phyloP scores from a whole-genome alignment of 257 asterid species.

The Cordia subcordata region DNA sequence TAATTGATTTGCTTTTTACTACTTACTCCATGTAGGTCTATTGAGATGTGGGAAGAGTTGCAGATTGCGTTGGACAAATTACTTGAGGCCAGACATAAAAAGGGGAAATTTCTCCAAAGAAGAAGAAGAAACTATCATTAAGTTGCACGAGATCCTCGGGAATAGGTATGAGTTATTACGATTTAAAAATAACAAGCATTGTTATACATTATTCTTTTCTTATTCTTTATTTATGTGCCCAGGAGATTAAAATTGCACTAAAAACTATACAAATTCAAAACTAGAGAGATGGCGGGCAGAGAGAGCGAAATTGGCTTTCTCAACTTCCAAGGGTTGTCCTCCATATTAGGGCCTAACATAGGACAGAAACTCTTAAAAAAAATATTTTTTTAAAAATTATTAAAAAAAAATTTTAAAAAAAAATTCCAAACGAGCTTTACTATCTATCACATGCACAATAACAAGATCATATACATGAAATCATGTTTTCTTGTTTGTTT shows the following conservation, averaged over 20 bases:
- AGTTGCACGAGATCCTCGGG: slow-evolving; percentile 46
- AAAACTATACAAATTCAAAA: too few relatives aligned
- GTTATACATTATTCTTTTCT: background rate
- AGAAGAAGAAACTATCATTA: slow-evolving; percentile 43
- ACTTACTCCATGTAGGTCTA: slow-evolving; percentile 29
- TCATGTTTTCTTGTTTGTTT: too few relatives aligned
- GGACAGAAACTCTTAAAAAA: too few relatives aligned
- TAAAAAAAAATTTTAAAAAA: too few relatives aligned
- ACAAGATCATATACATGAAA: too few relatives aligned
- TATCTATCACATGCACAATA: too few relatives aligned
- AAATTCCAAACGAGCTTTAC: too few relatives aligned
- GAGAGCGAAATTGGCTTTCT: too few relatives aligned
- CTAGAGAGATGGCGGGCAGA: too few relatives aligned
- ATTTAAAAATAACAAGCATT: background rate
- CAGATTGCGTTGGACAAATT: slow-evolving; percentile 54
- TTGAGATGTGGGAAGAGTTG: slow-evolving; percentile 66
- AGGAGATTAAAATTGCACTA: background rate
- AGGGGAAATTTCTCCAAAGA: slow-evolving; percentile 48
- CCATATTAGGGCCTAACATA: too few relatives aligned
- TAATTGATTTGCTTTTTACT: background rate
- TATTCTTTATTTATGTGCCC: slow-evolving; percentile 2
- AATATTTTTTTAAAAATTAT: too few relatives aligned
- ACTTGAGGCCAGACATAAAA: slow-evolving; percentile 51
- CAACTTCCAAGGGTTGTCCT: too few relatives aligned
- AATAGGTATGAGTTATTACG: slow-evolving; percentile 38